phyloP scores from a whole-genome alignment of 495 filamentous ascomycete species.

The Annulohypoxylon nitens region DNA sequence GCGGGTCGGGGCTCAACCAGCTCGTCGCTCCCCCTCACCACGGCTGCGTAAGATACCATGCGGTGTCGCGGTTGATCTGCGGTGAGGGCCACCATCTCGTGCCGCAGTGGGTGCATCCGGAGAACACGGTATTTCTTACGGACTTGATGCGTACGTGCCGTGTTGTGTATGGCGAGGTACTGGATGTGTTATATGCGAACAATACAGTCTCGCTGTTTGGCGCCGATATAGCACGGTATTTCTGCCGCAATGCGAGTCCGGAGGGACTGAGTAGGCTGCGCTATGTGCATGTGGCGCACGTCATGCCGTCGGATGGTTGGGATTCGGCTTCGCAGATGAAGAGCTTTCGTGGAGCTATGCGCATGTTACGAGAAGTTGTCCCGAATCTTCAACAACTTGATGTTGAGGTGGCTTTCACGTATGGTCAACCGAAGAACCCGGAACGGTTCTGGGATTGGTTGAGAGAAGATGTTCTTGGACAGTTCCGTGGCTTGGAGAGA shows the following conservation, averaged over 20 bases:
- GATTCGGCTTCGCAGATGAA: constrained; percentile 13
- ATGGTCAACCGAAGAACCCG: constrained; percentile 38
- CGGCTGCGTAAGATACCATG: constrained; percentile 26
- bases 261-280: constrained; percentile 39
- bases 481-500: constrained; percentile 31
- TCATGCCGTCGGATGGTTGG: constrained; percentile 22
- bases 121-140: neutral
- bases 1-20: constrained; percentile 26
- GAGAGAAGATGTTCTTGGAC: constrained; percentile 29
- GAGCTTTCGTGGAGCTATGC: constrained; percentile 19
- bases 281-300: constrained; percentile 33
- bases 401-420: constrained; percentile 36
- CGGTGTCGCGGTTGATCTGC: constrained; percentile 28
- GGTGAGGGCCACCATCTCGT: constrained; percentile 9
- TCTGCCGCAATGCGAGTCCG: constrained; percentile 37
- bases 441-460: constrained; percentile 38
- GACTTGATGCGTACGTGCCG: constrained; percentile 34
- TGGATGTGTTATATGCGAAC: constrained; percentile 33
- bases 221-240: constrained; percentile 36
- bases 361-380: constrained; percentile 14
- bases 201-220: constrained; percentile 44
- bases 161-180: constrained; percentile 24
- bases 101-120: neutral
- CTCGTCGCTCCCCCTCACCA: constrained; percentile 14
- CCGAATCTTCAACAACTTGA: constrained; percentile 36